Percentiles rank a stretch among this genome's conserved stretches.
Evolutionary conservation across 225 moss, liverwort and hornwort genomes (phyloP).

Genomic region (Rhytidiadelphus loreus): DNA sequence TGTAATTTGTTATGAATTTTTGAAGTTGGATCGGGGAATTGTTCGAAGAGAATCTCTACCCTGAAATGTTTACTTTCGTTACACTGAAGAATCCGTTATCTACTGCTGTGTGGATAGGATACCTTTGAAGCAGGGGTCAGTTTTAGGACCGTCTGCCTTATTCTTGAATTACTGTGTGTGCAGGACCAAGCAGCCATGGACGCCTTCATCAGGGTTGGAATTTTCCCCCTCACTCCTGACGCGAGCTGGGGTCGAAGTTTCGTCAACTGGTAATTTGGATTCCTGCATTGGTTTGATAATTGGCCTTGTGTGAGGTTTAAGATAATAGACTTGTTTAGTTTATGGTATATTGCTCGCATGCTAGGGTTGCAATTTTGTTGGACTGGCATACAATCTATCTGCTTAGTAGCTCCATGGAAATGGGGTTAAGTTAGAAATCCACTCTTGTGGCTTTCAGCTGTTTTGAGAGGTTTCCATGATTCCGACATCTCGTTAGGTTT

Average conservation of each 20-base stretch:
- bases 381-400: background rate
- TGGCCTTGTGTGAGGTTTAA: background rate
- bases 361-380: background rate
- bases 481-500: background rate
- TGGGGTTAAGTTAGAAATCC: background rate
- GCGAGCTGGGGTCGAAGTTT: background rate
- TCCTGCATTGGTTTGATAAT: background rate
- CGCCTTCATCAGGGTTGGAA: background rate
- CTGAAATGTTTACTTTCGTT: background rate
- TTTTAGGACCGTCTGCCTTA: background rate
- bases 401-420: background rate
- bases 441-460: background rate
- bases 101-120: background rate
- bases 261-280: background rate
- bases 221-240: background rate
- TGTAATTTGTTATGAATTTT: background rate
- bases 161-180: background rate
- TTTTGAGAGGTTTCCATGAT: background rate
- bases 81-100: background rate
- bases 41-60: background rate
- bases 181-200: constrained; percentile 19
- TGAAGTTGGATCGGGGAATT: too few species aligned
- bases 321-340: background rate
- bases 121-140: background rate
- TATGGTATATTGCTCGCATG: background rate